These are phyloP conservation scores for Fonsecaea pedrosoi DNA, from an alignment of 2,329 filamentous ascomycete species.

Conservation along the genomic window DNA sequence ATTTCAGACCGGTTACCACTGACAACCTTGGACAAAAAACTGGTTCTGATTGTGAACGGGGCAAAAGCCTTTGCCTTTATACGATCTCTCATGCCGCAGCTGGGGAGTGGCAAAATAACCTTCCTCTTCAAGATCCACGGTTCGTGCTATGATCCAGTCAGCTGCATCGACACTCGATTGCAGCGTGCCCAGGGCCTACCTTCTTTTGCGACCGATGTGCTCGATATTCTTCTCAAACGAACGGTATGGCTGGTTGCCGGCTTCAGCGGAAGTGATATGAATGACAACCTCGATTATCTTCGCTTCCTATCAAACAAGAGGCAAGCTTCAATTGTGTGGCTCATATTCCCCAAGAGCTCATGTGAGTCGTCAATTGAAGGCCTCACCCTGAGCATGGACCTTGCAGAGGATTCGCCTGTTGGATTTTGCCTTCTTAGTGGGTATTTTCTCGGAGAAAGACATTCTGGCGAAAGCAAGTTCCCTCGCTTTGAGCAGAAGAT, in stretches of 20 bases:
- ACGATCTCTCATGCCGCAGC: constrained; percentile 15
- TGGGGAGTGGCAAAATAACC: constrained; percentile 8
- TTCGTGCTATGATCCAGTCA: constrained; percentile 14
- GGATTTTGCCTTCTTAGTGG: constrained; percentile 13
- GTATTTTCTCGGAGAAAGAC: constrained; percentile 10
- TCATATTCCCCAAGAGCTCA: neutral
- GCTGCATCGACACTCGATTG: constrained; percentile 17
- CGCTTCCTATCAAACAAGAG: constrained; percentile 13
- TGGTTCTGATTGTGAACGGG: constrained; percentile 19
- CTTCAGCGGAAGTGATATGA: constrained; percentile 20
- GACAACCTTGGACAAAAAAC: neutral
- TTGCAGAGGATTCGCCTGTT: constrained; percentile 8
- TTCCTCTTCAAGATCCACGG: constrained; percentile 21
- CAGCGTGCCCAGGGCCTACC: constrained; percentile 15
- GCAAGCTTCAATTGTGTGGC: constrained; percentile 9
- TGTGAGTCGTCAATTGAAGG: constrained; percentile 8
- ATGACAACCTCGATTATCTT: constrained; percentile 19
- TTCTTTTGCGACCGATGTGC: constrained; percentile 17
- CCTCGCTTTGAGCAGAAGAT: constrained; percentile 8
- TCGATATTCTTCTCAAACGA: constrained; percentile 18
- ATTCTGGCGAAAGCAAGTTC: constrained; percentile 11
- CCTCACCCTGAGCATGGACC: constrained; percentile 7
- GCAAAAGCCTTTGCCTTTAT: constrained; percentile 14
- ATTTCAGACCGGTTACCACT: neutral
- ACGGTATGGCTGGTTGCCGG: constrained; percentile 15